These are phyloP conservation scores for Fusarium lyarnte DNA, from an alignment of 2,329 filamentous ascomycete genomes.

Conservation along the genomic window DNA sequence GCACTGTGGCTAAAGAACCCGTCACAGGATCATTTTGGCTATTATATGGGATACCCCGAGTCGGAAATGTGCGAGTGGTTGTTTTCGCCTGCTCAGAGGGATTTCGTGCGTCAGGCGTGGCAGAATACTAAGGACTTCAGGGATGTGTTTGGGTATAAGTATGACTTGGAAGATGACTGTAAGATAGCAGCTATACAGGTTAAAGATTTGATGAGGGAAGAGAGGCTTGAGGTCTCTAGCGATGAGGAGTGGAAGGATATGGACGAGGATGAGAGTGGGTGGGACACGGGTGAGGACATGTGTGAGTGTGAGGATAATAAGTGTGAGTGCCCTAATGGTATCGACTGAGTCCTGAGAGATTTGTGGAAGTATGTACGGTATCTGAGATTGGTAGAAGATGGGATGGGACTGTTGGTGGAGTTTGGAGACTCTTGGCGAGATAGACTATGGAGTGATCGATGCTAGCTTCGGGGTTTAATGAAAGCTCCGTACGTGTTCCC, in stretches of 20 bases:
- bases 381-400: not conserved
- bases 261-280: not conserved
- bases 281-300: not conserved
- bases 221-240: not conserved
- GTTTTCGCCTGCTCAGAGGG: rapidly evolving
- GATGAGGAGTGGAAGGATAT: not conserved
- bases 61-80: not conserved
- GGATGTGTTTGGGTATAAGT: not conserved
- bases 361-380: rapidly evolving
- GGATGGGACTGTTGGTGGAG: not conserved
- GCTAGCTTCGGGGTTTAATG: not conserved
- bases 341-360: rapidly evolving
- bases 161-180: not conserved
- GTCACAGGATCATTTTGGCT: not conserved
- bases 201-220: rapidly evolving
- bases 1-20: not conserved
- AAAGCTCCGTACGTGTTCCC: not conserved
- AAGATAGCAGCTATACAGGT: not conserved
- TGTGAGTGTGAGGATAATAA: not conserved
- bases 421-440: not conserved
- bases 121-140: rapidly evolving
- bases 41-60: not conserved
- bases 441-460: not conserved
- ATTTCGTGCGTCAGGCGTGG: not conserved
- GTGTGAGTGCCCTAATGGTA: not conserved